phyloP scores from a whole-genome alignment of 164 flowering plant genomes.

The Tetracentron sinense region DNA sequence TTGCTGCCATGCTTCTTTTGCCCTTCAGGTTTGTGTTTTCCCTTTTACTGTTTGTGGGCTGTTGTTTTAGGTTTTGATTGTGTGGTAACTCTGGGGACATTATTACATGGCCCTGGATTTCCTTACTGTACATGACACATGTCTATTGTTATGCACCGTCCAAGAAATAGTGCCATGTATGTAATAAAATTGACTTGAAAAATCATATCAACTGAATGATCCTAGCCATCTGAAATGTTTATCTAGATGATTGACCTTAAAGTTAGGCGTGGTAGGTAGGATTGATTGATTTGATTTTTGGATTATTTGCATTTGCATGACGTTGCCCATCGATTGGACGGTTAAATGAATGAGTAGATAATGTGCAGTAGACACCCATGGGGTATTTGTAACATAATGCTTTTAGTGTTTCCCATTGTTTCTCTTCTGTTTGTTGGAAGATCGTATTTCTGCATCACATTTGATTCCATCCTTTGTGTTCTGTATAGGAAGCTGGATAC shows the following conservation, averaged over 20 bases:
- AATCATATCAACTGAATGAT: neutral
- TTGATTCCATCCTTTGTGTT: slow-evolving; percentile 11
- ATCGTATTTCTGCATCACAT: neutral
- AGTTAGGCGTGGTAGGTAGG: too few relatives aligned
- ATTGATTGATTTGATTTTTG: neutral
- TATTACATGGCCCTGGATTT: neutral
- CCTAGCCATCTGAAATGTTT: neutral
- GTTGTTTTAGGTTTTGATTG: neutral
- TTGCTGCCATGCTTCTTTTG: slow-evolving; percentile 96
- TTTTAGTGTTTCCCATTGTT: neutral
- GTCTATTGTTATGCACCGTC: neutral
- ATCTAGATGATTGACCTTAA: neutral
- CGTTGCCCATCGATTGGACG: neutral
- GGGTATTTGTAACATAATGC: neutral
- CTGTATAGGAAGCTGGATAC: slow-evolving; percentile 77
- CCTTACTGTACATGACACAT: neutral
- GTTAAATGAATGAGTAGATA: neutral
- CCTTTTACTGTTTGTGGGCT: neutral
- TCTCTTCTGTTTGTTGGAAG: neutral
- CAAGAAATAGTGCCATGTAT: neutral
- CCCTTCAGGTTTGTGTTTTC: slow-evolving; percentile 71
- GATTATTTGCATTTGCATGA: too few relatives aligned
- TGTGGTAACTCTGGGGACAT: neutral
- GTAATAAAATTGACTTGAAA: too few relatives aligned
- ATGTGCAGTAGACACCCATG: neutral